Conservation (phyloP, 2,329 filamentous ascomycete genomes). For the Trichoderma asperellum region DNA sequence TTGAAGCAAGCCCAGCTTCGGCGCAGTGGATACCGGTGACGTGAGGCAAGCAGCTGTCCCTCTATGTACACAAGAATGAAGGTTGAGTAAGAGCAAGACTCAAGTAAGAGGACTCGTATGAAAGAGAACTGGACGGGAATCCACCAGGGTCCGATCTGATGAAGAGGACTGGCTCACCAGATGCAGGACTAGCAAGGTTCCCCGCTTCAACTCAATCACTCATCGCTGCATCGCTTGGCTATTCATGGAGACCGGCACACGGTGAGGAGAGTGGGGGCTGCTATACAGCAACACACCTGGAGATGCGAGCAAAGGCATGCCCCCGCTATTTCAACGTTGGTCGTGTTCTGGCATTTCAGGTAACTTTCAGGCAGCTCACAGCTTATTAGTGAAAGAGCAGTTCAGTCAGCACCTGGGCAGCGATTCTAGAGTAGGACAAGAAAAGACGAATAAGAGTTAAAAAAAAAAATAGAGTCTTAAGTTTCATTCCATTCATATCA, state of each 20-base stretch:
- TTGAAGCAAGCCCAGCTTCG: background rate
- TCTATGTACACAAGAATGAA: background rate
- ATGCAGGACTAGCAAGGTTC: constrained; percentile 15
- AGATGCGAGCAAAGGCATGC: background rate
- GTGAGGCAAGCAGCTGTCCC: background rate
- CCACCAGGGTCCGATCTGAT: constrained; percentile 4
- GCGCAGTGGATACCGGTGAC: constrained; percentile 1
- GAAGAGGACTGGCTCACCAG: background rate
- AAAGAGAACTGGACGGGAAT: background rate
- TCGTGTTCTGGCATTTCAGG: background rate
- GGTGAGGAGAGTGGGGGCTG: constrained; percentile 16
- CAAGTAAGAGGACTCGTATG: background rate
- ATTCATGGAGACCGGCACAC: constrained; percentile 9
- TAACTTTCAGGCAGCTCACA: background rate
- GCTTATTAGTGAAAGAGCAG: background rate
- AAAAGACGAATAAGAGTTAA: background rate
- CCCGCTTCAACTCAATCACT: constrained; percentile 23
- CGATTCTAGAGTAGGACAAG: background rate
- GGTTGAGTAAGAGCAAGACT: background rate
- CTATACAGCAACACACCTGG: background rate
- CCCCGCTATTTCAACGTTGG: constrained; percentile 11
- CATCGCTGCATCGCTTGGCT: constrained; percentile 14
- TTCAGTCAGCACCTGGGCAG: background rate
- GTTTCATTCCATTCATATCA: constrained; percentile 28
- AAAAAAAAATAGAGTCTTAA: background rate